phyloP scores from a whole-genome alignment of 2,329 filamentous ascomycete species.

The Ophiostoma sp. region DNA sequence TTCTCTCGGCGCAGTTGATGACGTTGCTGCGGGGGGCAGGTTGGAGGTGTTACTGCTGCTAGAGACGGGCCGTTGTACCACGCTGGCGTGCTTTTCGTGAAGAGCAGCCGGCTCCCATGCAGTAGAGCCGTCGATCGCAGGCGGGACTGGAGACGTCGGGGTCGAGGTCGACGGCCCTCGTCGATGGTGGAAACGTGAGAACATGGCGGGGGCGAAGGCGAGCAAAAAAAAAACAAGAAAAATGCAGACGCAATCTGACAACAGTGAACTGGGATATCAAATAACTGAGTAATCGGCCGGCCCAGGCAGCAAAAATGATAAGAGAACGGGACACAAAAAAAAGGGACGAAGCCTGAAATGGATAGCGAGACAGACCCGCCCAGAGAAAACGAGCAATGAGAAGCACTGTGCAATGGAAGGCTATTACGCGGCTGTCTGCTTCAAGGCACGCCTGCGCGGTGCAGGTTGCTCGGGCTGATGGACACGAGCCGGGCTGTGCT shows the following conservation, averaged over 20 bases:
- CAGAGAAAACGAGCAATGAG: neutral
- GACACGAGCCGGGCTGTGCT: neutral
- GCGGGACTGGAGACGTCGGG: slow-evolving; percentile 46
- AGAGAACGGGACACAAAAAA: slow-evolving; percentile 4
- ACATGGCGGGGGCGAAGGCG: slow-evolving; percentile 22
- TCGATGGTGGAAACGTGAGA: slow-evolving; percentile 54
- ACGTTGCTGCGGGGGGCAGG: neutral
- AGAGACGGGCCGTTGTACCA: slow-evolving; percentile 17
- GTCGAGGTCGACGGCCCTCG: slow-evolving; percentile 52
- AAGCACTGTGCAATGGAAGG: neutral
- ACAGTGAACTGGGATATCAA: neutral
- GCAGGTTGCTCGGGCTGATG: neutral
- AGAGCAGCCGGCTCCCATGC: slow-evolving; percentile 39
- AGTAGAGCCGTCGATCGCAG: slow-evolving; percentile 37
- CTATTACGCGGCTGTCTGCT: slow-evolving; percentile 5
- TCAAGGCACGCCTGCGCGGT: neutral
- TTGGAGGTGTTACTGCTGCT: slow-evolving; percentile 19
- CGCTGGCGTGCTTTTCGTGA: slow-evolving; percentile 34
- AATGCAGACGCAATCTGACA: neutral
- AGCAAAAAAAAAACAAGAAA: neutral
- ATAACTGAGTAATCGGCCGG: slow-evolving; percentile 4
- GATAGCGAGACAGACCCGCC: slow-evolving; percentile 7
- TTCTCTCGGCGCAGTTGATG: neutral
- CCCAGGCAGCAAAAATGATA: slow-evolving; percentile 4
- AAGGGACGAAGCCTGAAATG: slow-evolving; percentile 14